Base-by-base conservation (phyloP, 192 early-diverging fungal species). In the Hyaloraphidium curvatum region DNA sequence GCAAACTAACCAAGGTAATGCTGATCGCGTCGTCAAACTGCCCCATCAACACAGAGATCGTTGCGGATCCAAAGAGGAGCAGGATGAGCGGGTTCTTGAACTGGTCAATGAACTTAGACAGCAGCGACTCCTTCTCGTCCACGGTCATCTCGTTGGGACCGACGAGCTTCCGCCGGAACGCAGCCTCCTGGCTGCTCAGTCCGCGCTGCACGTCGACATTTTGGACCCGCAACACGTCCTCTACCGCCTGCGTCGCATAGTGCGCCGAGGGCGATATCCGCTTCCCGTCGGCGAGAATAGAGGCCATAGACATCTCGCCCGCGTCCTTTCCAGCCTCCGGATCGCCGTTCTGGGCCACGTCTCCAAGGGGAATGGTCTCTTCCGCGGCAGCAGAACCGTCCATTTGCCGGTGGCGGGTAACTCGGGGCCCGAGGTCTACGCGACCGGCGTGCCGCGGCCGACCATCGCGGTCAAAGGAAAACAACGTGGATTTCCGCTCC, bases 81-180 rank as follows among this genome's bases (percentile, higher is more conserved):
- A 85, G 53, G 52, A 87, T 88, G 31, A 90, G 70, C 0, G 86
- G 85, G 63, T 89, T 84, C 52, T 88, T 79, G 60, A 90, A 86
- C 57, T 82, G 81, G 28, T 90, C 86, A n/a, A 80, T 31, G 55
- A 88, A 85, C 63, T 88, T 90, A 19, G 72, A 48, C 22, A 72
- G 55, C 22, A 83, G 30, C 16, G 77, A 59, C 43, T 90, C 85
- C 11, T 71, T 71, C 28, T 83, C 78, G 31, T 74, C 75, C 16
- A 66, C 55, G 28, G 77, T 72, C 48, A 88, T 66, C 55, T 84
- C 79, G 55, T 88, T 88, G 11, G 58, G 51, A 0, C 86, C 86
- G 41, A 73, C 63, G 14, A 69, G 58, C 30, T 53, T 50, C 2
- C 64, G 63, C 17, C 75, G 62, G 14, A 54, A 54, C 30, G 39